Conservation (phyloP, 805 yeast species). For the Cyberlindnera nakhonratchasimensis region DNA sequence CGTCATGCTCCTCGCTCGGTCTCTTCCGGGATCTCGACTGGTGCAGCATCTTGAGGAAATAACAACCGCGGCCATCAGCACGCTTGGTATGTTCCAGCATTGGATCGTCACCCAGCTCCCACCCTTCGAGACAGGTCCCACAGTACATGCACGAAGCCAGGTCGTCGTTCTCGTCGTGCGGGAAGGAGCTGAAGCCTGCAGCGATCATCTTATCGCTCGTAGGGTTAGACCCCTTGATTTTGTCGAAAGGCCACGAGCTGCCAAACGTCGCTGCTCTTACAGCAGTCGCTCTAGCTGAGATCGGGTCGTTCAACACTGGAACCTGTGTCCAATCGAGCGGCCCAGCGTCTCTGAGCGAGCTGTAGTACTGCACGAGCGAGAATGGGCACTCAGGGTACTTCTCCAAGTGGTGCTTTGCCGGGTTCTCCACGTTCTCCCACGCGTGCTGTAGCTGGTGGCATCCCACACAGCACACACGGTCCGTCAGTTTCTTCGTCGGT, state of each 20-base stretch:
- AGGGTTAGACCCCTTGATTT: slow-evolving; percentile 38
- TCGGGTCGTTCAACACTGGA: slow-evolving; percentile 34
- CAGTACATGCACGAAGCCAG: slow-evolving; percentile 64
- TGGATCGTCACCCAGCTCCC: slow-evolving; percentile 69
- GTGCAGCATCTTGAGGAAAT: slow-evolving; percentile 25
- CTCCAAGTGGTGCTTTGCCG: slow-evolving; percentile 43
- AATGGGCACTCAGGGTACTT: slow-evolving; percentile 34
- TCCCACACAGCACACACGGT: slow-evolving; percentile 54
- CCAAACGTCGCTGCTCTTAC: slow-evolving; percentile 41
- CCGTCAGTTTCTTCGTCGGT: slow-evolving; percentile 47
- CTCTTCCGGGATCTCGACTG: neutral
- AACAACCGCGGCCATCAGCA: slow-evolving; percentile 36
- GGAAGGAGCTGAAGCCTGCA: slow-evolving; percentile 63
- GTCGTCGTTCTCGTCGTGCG: slow-evolving; percentile 47
- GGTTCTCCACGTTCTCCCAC: slow-evolving; percentile 54
- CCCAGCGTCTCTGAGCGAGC: slow-evolving; percentile 22
- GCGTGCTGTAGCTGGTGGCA: slow-evolving; percentile 54
- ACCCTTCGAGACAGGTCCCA: slow-evolving; percentile 60
- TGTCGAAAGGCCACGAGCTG: slow-evolving; percentile 44
- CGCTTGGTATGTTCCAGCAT: slow-evolving; percentile 50
- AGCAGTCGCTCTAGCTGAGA: slow-evolving; percentile 28
- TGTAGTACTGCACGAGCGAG: slow-evolving; percentile 25
- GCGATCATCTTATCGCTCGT: slow-evolving; percentile 43
- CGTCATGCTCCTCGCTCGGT: slow-evolving; percentile 2
- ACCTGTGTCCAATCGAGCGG: slow-evolving; percentile 21